These are phyloP conservation scores for Thielaviopsis punctulata DNA, from an alignment of 2,329 filamentous ascomycete genomes.

Conservation along the genomic window DNA sequence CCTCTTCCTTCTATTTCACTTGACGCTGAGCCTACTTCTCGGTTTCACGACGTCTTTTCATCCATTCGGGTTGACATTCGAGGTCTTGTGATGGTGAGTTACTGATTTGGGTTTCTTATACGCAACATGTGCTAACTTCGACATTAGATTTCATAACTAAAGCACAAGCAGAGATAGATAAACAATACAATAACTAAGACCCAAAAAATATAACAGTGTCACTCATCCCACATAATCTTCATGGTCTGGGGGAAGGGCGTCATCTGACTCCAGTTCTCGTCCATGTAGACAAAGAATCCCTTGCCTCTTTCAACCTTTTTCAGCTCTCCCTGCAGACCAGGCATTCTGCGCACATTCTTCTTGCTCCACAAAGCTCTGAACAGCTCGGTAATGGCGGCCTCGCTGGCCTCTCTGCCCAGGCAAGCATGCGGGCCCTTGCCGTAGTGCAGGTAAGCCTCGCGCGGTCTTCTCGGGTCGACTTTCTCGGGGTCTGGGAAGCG, in stretches of 20 bases:
- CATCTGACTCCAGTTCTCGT: slow-evolving; percentile 42
- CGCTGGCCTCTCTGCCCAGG: slow-evolving; percentile 41
- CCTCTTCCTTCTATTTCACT: too few species aligned
- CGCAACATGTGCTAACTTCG: too few species aligned
- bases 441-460: slow-evolving; percentile 48
- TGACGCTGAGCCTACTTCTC: too few species aligned
- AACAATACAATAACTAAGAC: too few species aligned
- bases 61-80: too few species aligned
- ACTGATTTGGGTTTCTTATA: too few species aligned
- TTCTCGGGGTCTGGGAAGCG: slow-evolving; percentile 44
- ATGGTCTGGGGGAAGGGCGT: slow-evolving; percentile 33
- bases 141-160: too few species aligned
- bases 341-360: slow-evolving; percentile 41
- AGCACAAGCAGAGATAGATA: too few species aligned
- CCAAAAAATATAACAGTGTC: slow-evolving; percentile 4
- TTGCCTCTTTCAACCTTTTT: slow-evolving; percentile 44
- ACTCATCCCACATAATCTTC: slow-evolving; percentile 34
- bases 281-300: slow-evolving; percentile 43
- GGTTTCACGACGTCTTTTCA: too few species aligned
- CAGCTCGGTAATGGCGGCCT: slow-evolving; percentile 48
- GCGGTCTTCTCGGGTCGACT: slow-evolving; percentile 45
- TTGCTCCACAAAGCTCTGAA: slow-evolving; percentile 47
- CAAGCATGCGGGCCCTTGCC: slow-evolving; percentile 45
- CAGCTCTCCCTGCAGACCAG: slow-evolving; percentile 47
- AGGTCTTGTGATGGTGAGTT: too few species aligned